A percentile compares a stretch with the other conserved stretches of the same genome.
Conservation (phyloP, 1,139 yeast genomes). For the Kurtzmaniella natalensis region DNA sequence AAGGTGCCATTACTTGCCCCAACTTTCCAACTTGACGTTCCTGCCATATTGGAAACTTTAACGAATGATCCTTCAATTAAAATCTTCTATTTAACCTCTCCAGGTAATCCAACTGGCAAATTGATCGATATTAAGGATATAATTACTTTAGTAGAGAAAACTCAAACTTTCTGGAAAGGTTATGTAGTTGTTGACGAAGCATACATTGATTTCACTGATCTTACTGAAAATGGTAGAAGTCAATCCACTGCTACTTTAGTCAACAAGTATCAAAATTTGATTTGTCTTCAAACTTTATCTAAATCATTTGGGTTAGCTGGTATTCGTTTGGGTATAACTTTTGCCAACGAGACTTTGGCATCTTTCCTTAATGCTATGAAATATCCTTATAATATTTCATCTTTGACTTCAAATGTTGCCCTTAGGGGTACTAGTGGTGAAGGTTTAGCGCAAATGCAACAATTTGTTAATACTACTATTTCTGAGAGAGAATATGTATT, state of each 20-base stretch:
- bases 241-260: constrained; percentile 80
- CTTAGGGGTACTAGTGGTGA: constrained; percentile 59
- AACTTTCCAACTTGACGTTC: constrained; percentile 63
- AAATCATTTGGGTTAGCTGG: constrained; percentile 97
- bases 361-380: constrained; percentile 78
- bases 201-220: constrained; percentile 75
- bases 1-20: constrained; percentile 59
- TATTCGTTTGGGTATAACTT: constrained; percentile 81
- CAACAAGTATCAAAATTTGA: constrained; percentile 74
- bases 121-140: constrained; percentile 48
- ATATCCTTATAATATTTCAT: constrained; percentile 92
- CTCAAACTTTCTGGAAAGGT: constrained; percentile 56
- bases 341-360: constrained; percentile 56
- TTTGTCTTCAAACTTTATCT: constrained; percentile 86
- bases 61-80: constrained; percentile 58
- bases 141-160: constrained; percentile 46
- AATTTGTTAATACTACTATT: constrained; percentile 45
- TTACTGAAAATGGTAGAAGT: constrained; percentile 11
- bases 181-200: constrained; percentile 91
- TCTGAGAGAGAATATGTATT: constrained; percentile 54
- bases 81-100: constrained; percentile 83
- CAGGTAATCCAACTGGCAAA: constrained; percentile 95
- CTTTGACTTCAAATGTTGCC: constrained; percentile 75
- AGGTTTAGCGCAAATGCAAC: constrained; percentile 59
- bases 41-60: constrained; percentile 51